phyloP scores from a whole-genome alignment of 2,329 filamentous ascomycete genomes.

The Pestalotiopsis sp. region DNA sequence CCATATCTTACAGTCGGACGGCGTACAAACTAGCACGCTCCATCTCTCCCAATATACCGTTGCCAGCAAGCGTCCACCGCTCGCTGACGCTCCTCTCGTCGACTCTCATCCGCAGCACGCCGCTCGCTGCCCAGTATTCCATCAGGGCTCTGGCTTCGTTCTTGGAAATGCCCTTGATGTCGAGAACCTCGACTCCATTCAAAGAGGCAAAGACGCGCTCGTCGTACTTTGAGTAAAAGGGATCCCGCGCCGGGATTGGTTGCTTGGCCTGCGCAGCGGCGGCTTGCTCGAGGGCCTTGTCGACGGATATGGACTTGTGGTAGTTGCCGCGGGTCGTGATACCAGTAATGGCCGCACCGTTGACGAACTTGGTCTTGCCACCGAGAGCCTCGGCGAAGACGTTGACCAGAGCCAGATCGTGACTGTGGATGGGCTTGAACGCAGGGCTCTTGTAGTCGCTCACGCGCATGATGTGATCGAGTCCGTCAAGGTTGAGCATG shows the following conservation, averaged over 20 bases:
- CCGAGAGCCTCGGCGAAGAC: conserved; percentile 75
- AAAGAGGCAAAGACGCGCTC: conserved; percentile 56
- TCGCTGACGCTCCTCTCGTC: conserved; percentile 74
- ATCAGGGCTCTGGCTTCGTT: conserved; percentile 77
- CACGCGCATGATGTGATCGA: conserved; percentile 79
- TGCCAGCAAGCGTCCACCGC: conserved; percentile 82
- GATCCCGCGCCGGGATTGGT: conserved; percentile 45
- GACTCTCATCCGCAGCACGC: conserved; percentile 71
- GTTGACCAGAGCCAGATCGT: conserved; percentile 77
- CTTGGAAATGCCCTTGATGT: conserved; percentile 70
- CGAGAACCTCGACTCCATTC: conserved; percentile 52
- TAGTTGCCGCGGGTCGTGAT: conserved; percentile 75
- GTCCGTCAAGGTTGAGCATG: conserved; percentile 76
- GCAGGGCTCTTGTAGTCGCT: conserved; percentile 75
- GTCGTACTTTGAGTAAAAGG: conserved; percentile 61
- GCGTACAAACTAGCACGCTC: conserved; percentile 62
- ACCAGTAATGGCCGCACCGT: conserved; percentile 80
- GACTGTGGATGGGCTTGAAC: conserved; percentile 78
- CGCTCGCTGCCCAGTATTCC: conserved; percentile 92
- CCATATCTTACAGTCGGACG: conserved; percentile 9
- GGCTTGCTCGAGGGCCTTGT: conserved; percentile 66
- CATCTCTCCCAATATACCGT: conserved; percentile 81
- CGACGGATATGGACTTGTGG: conserved; percentile 65
- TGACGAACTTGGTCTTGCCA: conserved; percentile 58
- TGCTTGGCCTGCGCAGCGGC: conserved; percentile 41